Conservation (phyloP, 2,329 filamentous ascomycete genomes). For the Cladosporium velox region DNA sequence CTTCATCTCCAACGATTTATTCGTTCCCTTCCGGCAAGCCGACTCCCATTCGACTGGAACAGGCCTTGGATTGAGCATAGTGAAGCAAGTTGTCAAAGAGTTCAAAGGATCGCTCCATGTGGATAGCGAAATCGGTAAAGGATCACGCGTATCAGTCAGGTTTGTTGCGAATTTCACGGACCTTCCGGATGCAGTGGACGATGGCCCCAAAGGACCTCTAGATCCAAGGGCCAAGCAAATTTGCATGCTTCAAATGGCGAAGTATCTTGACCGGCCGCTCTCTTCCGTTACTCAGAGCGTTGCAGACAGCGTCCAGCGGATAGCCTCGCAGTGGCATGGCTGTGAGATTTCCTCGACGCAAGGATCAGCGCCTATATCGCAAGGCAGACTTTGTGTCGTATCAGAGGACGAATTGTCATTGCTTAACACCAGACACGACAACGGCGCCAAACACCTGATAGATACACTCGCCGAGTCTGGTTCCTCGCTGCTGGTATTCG, state of each 20-base stretch:
- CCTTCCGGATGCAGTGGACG: background rate
- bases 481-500: conserved; percentile 17
- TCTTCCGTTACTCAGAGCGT: background rate
- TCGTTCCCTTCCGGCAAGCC: conserved; percentile 39
- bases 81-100: conserved; percentile 34
- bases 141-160: conserved; percentile 26
- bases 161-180: background rate
- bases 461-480: conserved; percentile 2
- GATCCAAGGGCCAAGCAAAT: background rate
- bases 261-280: background rate
- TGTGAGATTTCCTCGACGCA: conserved; percentile 4
- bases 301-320: background rate
- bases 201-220: background rate
- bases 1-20: conserved; percentile 37
- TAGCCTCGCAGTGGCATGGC: conserved; percentile 12
- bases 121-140: conserved; percentile 31
- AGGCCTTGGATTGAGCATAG: conserved; percentile 40
- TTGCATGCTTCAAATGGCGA: conserved; percentile 1
- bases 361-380: background rate
- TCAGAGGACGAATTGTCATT: background rate
- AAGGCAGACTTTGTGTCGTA: background rate
- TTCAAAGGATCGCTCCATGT: conserved; percentile 33
- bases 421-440: conserved; percentile 2
- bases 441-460: background rate
- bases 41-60: conserved; percentile 37